Percentiles rank a stretch among this genome's conserved stretches.
phyloP scores from a whole-genome alignment of 495 filamentous ascomycete species.

The Aspergillus bridgeri region DNA sequence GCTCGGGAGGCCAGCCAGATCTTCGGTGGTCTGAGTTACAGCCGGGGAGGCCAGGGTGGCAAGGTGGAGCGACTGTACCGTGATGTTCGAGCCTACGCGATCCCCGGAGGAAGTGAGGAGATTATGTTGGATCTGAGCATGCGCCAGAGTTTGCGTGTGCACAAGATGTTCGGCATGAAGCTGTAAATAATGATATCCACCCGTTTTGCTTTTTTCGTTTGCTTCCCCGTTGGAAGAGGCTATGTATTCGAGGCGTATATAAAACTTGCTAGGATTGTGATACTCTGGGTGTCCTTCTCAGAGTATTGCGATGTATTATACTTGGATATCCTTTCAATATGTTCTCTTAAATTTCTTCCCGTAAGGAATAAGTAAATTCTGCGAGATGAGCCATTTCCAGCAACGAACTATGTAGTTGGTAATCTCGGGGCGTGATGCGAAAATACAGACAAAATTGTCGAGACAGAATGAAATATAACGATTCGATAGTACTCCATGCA shows the following conservation, averaged over 20 bases:
- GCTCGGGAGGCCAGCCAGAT: slow-evolving; percentile 96
- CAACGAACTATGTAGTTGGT: neutral
- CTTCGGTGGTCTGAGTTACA: slow-evolving; percentile 93
- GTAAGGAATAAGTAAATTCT: neutral
- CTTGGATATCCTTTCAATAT: no score
- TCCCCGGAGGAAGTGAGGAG: slow-evolving; percentile 94
- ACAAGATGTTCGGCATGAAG: slow-evolving; percentile 94
- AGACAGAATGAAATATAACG: no score
- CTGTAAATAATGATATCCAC: slow-evolving; percentile 48
- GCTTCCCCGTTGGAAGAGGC: slow-evolving; percentile 3
- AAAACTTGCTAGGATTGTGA: slow-evolving; percentile 1
- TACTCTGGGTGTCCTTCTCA: neutral
- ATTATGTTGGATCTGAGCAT: slow-evolving; percentile 99
- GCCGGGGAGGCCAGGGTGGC: slow-evolving; percentile 86
- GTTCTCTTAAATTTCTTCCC: no score
- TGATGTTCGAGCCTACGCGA: slow-evolving; percentile 97
- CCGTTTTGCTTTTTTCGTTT: slow-evolving; percentile 10
- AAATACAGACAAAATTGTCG: no score
- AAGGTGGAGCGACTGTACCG: slow-evolving; percentile 95
- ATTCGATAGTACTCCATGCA: no score
- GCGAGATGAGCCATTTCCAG: neutral
- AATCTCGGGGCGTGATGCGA: no score
- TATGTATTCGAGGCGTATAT: slow-evolving; percentile 8
- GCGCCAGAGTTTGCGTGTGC: slow-evolving; percentile 84
- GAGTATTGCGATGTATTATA: neutral